A percentile compares a stretch with the other conserved stretches of the same genome.
These are phyloP conservation scores for Borovskyia barvae DNA, from an alignment of 208 protist genomes.

Conservation along the genomic window DNA sequence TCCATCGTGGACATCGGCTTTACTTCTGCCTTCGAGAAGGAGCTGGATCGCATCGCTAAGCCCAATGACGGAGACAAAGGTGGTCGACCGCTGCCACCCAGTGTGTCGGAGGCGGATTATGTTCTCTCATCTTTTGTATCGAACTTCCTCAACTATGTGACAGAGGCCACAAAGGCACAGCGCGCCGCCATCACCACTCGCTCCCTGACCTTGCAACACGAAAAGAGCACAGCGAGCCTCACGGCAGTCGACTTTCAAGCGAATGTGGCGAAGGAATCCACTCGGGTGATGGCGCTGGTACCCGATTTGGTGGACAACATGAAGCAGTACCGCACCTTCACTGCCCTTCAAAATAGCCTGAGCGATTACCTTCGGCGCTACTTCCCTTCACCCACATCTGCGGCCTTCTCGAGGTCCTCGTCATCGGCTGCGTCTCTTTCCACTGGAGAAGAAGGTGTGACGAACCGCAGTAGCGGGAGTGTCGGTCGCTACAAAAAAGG, in stretches of 20 bases:
- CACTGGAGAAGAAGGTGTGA: neutral
- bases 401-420: no score
- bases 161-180: slow-evolving; percentile 73
- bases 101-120: slow-evolving; percentile 68
- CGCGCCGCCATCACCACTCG: slow-evolving; percentile 66
- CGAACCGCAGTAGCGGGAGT: neutral
- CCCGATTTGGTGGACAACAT: slow-evolving; percentile 51
- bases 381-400: slow-evolving; percentile 46
- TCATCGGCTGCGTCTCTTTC: no score
- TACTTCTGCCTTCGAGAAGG: slow-evolving; percentile 84
- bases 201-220: slow-evolving; percentile 54
- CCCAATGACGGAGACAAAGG: slow-evolving; percentile 16
- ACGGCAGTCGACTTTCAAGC: slow-evolving; percentile 27
- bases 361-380: slow-evolving; percentile 77
- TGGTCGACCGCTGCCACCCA: neutral
- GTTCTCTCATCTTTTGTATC: slow-evolving; percentile 86
- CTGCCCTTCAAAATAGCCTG: slow-evolving; percentile 79
- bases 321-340: slow-evolving; percentile 76
- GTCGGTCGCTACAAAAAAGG: neutral
- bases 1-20: slow-evolving; percentile 90
- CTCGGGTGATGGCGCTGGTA: slow-evolving; percentile 44
- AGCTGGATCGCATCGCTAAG: slow-evolving; percentile 87
- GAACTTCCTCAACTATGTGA: slow-evolving; percentile 85
- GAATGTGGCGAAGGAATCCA: slow-evolving; percentile 34
- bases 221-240: slow-evolving; percentile 9